Conservation (phyloP, 2,329 filamentous ascomycete species). For the Curvularia lunata region DNA sequence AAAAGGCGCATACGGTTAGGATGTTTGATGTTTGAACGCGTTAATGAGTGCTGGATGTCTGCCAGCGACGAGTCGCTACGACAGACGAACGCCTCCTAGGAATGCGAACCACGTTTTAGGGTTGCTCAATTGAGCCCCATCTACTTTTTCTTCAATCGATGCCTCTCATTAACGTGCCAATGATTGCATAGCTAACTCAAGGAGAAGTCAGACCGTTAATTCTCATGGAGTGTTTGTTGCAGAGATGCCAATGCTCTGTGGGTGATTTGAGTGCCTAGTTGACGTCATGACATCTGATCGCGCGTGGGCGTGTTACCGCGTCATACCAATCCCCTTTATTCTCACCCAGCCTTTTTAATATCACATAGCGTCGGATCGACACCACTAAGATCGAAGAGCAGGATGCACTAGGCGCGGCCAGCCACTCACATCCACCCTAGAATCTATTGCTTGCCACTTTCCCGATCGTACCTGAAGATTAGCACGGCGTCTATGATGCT, state of each 20-base stretch:
- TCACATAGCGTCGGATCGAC: slow-evolving; percentile 10
- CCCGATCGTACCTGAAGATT: slow-evolving; percentile 21
- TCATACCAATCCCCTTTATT: slow-evolving; percentile 7
- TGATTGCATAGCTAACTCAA: neutral
- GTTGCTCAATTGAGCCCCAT: slow-evolving; percentile 4
- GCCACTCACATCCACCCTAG: slow-evolving; percentile 4
- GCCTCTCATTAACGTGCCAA: neutral
- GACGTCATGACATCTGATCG: slow-evolving; percentile 14
- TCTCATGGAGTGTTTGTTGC: no score
- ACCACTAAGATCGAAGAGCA: neutral
- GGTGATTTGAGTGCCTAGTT: neutral
- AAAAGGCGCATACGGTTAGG: slow-evolving; percentile 14
- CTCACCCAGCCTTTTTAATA: slow-evolving; percentile 6
- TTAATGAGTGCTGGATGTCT: slow-evolving; percentile 13
- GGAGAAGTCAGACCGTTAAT: neutral
- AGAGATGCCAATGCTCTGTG: neutral
- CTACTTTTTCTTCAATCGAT: neutral
- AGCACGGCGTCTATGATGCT: slow-evolving; percentile 22
- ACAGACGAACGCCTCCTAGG: slow-evolving; percentile 14
- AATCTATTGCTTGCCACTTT: neutral
- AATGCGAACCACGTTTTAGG: slow-evolving; percentile 14
- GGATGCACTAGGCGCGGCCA: neutral
- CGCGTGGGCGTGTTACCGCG: slow-evolving; percentile 2
- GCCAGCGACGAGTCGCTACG: slow-evolving; percentile 12
- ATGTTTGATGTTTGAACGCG: slow-evolving; percentile 14